Evolutionary conservation across 106 monocot genomes (phyloP).

Genomic region (Amphibolis antarctica): DNA sequence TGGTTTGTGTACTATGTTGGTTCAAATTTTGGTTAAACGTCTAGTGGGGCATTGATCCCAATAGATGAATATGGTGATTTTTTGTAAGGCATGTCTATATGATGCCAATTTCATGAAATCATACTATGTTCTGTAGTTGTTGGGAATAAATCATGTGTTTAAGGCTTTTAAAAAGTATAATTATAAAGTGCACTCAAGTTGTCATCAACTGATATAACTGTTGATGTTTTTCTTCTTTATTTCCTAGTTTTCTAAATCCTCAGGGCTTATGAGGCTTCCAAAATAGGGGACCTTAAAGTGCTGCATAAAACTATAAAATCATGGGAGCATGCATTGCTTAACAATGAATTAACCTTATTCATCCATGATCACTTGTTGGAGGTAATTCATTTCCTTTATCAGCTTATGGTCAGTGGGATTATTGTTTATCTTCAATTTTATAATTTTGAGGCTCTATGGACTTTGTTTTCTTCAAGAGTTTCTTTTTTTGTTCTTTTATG

Average conservation of each 20-base stretch:
- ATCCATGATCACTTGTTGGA: conserved; percentile 64
- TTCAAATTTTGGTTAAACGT: conserved; percentile 90
- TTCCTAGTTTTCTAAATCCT: not conserved
- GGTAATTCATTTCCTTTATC: conserved; percentile 20
- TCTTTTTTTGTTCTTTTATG: too few relatives aligned
- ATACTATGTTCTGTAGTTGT: not conserved
- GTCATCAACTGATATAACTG: not conserved
- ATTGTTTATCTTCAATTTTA: too few relatives aligned
- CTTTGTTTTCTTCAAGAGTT: too few relatives aligned
- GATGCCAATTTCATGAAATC: not conserved
- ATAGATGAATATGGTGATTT: conserved; percentile 87
- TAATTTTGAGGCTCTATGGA: too few relatives aligned
- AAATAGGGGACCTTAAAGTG: conserved; percentile 87
- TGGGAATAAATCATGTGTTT: too few relatives aligned
- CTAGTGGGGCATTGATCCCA: conserved; percentile 94
- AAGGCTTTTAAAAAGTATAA: too few relatives aligned
- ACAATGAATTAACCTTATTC: conserved; percentile 34
- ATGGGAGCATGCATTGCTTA: conserved; percentile 48
- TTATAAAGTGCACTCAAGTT: not conserved
- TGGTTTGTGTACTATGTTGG: conserved; percentile 77
- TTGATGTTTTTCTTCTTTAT: not conserved
- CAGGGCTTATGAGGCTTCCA: conserved; percentile 75
- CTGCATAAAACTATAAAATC: conserved; percentile 72
- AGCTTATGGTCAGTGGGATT: not conserved
- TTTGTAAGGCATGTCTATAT: not conserved